Evolutionary conservation across 805 yeast species (phyloP).

Genomic region (Sungouiozyma ichnusensis): DNA sequence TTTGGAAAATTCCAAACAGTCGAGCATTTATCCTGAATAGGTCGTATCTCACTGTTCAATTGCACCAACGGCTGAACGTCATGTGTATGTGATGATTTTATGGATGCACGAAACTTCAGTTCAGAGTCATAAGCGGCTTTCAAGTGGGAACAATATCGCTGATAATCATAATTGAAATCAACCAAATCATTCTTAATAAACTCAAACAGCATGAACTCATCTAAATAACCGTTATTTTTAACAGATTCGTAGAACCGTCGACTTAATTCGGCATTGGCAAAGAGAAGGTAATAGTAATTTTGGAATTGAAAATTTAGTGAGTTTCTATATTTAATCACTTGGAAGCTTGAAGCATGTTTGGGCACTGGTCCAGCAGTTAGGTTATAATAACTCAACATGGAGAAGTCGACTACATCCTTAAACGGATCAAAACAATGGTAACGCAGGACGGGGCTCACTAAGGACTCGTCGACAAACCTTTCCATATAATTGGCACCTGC

Average conservation of each 20-base stretch:
- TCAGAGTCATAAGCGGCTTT: slow-evolving; percentile 16
- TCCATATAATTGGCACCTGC: background rate
- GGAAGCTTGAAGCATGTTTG: slow-evolving; percentile 4
- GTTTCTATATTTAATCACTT: slow-evolving; percentile 18
- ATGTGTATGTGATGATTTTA: no score
- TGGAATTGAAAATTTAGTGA: slow-evolving; percentile 23
- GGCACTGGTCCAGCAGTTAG: background rate
- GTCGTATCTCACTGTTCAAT: slow-evolving; percentile 1
- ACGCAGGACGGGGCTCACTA: background rate
- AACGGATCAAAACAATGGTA: background rate
- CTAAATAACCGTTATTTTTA: background rate
- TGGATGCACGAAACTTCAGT: slow-evolving; percentile 7
- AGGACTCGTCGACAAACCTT: background rate
- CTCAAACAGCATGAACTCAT: background rate
- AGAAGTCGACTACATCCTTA: background rate
- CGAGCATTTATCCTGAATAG: slow-evolving; percentile 16
- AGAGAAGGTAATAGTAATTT: slow-evolving; percentile 19
- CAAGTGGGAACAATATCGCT: slow-evolving; percentile 8
- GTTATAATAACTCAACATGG: slow-evolving; percentile 8
- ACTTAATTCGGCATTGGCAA: slow-evolving; percentile 2
- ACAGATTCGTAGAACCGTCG: background rate
- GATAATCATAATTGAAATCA: background rate
- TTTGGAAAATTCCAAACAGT: slow-evolving; percentile 25
- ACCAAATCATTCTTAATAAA: background rate
- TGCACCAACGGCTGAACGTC: no score